Base-by-base conservation (phyloP, 2,329 filamentous ascomycete genomes). In the Biscogniauxia mediterranea region DNA sequence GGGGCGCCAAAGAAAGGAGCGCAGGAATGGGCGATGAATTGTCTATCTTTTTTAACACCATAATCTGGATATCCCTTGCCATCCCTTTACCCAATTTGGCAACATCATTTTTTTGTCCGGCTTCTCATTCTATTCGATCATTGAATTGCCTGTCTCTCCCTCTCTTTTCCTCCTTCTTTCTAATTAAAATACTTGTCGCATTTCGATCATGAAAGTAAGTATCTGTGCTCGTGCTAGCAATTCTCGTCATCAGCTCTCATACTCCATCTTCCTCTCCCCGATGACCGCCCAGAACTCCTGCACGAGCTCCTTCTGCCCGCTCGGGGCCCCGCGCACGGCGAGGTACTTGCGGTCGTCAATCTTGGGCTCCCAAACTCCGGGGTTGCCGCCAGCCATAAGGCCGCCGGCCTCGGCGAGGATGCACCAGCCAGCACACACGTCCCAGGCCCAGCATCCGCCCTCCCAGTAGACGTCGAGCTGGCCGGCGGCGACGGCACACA, bases 391-490 rank as follows among this genome's bases (percentile, higher is more conserved):
- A 7, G 83, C 89, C 79, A 94, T 85, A 56, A 85, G 79, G 0
- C 91, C 91, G 0, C 91, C 91, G 0, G 90, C 89, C 78, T 94
- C 91, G 28, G 79, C 78, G 25, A 94, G 77, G 62, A 94, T 88
- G 61, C 88, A 86, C 91, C 90, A 93, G 0, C 88, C 91, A 5
- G 91, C 91, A 71, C 89, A 91, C 2, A 94, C 91, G 73, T 94
- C 91, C 91, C 91, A 94, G 1, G 90, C 89, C 85, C 90, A 94
- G 75, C 89, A 92, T 0, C 91, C 91, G 46, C 89, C 90, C 77
- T 94, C 91, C 91, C 91, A 94, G 73, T 92, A 94, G 21, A 86
- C 69, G 73, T 94, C 91, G 25, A 92, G 68, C 73, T 87, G 83
- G 0, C 91, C 91, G 9, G 85, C 84, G 2, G 91, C 91, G 3